Percentiles rank a stretch among this genome's conserved stretches.
These are phyloP conservation scores for Podaxis rugospora DNA, from an alignment of 768 basidiomycete species.

Conservation along the genomic window DNA sequence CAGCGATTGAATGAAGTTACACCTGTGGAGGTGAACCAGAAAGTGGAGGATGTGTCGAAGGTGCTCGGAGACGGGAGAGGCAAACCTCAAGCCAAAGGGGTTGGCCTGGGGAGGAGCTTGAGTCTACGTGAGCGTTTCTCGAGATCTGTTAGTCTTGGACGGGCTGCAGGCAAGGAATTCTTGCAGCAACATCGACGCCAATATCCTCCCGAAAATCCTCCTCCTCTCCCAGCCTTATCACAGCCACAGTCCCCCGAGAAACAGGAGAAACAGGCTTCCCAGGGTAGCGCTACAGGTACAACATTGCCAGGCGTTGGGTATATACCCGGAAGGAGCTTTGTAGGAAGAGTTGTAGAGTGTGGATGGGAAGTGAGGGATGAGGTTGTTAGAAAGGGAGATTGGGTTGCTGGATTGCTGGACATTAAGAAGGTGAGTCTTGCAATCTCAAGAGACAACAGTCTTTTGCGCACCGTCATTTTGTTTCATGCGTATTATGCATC, in stretches of 20 bases:
- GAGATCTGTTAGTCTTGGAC: slow-evolving; percentile 10
- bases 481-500: background rate
- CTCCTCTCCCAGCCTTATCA: slow-evolving; percentile 6
- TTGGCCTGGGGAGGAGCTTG: slow-evolving; percentile 13
- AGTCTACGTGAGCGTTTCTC: slow-evolving; percentile 14
- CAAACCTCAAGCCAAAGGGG: slow-evolving; percentile 9
- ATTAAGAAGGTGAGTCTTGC: slow-evolving; percentile 63
- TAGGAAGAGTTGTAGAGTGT: slow-evolving; percentile 76
- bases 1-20: background rate
- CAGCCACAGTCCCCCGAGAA: slow-evolving; percentile 5
- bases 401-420: slow-evolving; percentile 81
- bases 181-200: background rate
- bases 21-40: background rate
- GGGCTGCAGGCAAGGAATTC: background rate
- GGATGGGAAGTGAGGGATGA: slow-evolving; percentile 77
- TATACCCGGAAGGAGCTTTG: slow-evolving; percentile 85
- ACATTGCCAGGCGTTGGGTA: slow-evolving; percentile 52
- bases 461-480: slow-evolving; percentile 2
- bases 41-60: slow-evolving; percentile 1
- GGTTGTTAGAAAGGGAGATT: slow-evolving; percentile 71
- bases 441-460: background rate
- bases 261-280: slow-evolving; percentile 1
- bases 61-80: slow-evolving; percentile 1
- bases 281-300: slow-evolving; percentile 13
- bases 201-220: background rate